Conservation (phyloP, 2,329 filamentous ascomycete genomes). For the Claviceps sp. region DNA sequence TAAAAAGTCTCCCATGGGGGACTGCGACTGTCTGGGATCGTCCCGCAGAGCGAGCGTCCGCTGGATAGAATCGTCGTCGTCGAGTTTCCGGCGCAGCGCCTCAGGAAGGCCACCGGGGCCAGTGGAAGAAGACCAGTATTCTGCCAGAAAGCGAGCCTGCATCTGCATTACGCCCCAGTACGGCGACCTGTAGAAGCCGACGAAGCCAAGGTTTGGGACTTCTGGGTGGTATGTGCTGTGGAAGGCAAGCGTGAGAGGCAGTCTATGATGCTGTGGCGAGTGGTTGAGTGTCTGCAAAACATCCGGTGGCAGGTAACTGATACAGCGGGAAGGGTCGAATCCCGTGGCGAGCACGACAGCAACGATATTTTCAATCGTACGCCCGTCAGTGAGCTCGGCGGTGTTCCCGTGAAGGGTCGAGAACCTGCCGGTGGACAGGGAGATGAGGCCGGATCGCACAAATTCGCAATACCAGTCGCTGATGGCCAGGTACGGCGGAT, state of each 20-base stretch:
- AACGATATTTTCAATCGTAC: conserved; percentile 39
- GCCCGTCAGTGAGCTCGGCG: conserved; percentile 18
- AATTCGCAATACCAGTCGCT: conserved; percentile 63
- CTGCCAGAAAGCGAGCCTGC: conserved; percentile 58
- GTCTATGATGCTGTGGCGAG: conserved; percentile 36
- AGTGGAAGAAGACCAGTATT: conserved; percentile 38
- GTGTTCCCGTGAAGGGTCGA: conserved; percentile 21
- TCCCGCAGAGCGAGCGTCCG: conserved; percentile 36
- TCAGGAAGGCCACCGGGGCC: conserved; percentile 9
- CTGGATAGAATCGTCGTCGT: conserved; percentile 29
- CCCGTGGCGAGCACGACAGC: conserved; percentile 65
- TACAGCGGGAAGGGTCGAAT: conserved; percentile 49
- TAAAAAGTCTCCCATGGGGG: conserved; percentile 72
- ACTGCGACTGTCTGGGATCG: conserved; percentile 47
- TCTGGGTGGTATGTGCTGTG: conserved; percentile 49
- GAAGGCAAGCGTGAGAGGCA: conserved; percentile 55
- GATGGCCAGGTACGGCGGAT: conserved; percentile 54
- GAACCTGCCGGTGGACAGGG: conserved; percentile 33
- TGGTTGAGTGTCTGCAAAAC: conserved; percentile 45
- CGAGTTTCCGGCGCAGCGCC: conserved; percentile 26
- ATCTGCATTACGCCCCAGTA: conserved; percentile 85
- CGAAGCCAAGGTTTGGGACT: conserved; percentile 56
- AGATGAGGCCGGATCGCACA: conserved; percentile 50
- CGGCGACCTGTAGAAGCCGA: conserved; percentile 72
- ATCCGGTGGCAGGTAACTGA: conserved; percentile 48